Evolutionary conservation across 2,329 filamentous ascomycete genomes (phyloP), one percentile per base, ranked within the genome.

Genomic region (Alternaria gansuensis): DNA sequence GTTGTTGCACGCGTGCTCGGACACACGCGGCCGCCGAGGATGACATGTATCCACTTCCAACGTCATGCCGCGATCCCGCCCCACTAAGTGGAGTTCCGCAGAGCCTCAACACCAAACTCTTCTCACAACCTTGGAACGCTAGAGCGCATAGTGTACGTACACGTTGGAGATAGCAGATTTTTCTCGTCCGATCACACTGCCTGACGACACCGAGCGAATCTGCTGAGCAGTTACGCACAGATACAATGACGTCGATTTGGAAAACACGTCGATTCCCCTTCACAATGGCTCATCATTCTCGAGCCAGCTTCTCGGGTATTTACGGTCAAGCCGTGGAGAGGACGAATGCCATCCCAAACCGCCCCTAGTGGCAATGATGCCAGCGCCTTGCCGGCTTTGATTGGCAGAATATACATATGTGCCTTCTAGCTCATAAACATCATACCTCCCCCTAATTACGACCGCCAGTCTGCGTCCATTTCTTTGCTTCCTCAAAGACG

Each of bases 11-110:
- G 36, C 34, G 43, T 54, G 55, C 51, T 54, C 55, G 55, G 55
- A 28, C 51, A 39, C 53, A 34, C 41, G 29, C 55, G 55, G 56
- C 51, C 23, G 51, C 45, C 37, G 33, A 34, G 45, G 33, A 39
- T 37, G 17, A 17, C 17, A 17, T 17, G 17, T 43, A 50, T 14
- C 56, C 56, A 59, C 56, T 21, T n/a, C 34, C 56, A 44, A 59
- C 56, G 56, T 59, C 56, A 59, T 59, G 39, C 51, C 56, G 56
- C 34, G 26, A 50, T 50, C 43, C 51, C 44, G 53, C 56, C 39
- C 33, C 51, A 54, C 51, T 55, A 59, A 59, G 56, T 59, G 56
- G 56, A 55, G 48, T 80, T 40, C 52, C 59, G 61, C 59, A 64
- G 61, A 64, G 61, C 61, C 61, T 64, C 61, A 64, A 64, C 61